Evolutionary conservation across 768 basidiomycete species (phyloP).

Genomic region (Termitomyces sp.): DNA sequence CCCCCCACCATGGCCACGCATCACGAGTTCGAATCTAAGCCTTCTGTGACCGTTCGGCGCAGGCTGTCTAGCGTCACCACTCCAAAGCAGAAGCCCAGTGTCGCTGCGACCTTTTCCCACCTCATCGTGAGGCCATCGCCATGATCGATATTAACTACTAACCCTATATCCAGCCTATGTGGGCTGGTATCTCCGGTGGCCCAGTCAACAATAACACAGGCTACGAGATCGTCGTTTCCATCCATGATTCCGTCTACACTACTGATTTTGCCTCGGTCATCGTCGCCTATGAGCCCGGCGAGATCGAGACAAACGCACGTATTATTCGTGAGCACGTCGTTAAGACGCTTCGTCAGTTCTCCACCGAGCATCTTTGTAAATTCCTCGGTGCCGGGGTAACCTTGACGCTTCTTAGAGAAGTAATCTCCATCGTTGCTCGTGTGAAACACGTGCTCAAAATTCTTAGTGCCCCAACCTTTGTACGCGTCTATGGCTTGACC

Average conservation of each 20-base stretch:
- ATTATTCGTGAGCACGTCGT: conserved; percentile 64
- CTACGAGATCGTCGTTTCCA: conserved; percentile 72
- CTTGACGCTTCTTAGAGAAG: conserved; percentile 65
- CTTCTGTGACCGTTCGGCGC: conserved; percentile 60
- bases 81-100: conserved; percentile 51
- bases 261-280: conserved; percentile 68
- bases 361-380: conserved; percentile 76
- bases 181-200: conserved; percentile 75
- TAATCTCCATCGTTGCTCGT: conserved; percentile 21
- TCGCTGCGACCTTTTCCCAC: conserved; percentile 52
- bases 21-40: conserved; percentile 57
- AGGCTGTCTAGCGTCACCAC: conserved; percentile 63
- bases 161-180: conserved; percentile 65
- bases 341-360: conserved; percentile 67
- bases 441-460: conserved; percentile 16
- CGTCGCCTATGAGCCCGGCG: conserved; percentile 48
- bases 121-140: conserved; percentile 51
- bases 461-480: conserved; percentile 73
- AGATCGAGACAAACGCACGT: conserved; percentile 52
- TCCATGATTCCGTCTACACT: conserved; percentile 84
- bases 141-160: conserved; percentile 19
- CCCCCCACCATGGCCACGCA: conserved; percentile 47
- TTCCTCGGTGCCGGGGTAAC: conserved; percentile 84
- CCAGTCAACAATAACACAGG: conserved; percentile 55
- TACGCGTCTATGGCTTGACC: conserved; percentile 78